These are phyloP conservation scores for Malus domestica DNA, from an alignment of 306 rosid genomes.

Conservation along the genomic window ASM211411v1 NC_041792.1:28555407-28555906, in stretches of 20 bases:
- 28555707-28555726: not conserved
- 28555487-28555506: not conserved
- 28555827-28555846: not conserved
- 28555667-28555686: not conserved
- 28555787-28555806: constrained; percentile 8
- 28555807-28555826: not conserved
- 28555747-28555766: not conserved
- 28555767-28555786: not conserved
- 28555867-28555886: not conserved
- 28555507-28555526: not conserved
- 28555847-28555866: not conserved
- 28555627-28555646: not conserved
- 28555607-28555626: not conserved
- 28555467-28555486: not conserved
- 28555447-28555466: not conserved
- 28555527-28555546: not conserved
- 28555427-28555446: not conserved
- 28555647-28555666: not conserved
- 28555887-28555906: not conserved
- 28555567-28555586: not conserved
- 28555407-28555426: not conserved
- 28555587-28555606: not conserved
- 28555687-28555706: not conserved
- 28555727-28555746: not conserved
- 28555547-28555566: not conserved